Base-by-base conservation (phyloP, 345 rosid species). In the Aegle marmelos region DNA sequence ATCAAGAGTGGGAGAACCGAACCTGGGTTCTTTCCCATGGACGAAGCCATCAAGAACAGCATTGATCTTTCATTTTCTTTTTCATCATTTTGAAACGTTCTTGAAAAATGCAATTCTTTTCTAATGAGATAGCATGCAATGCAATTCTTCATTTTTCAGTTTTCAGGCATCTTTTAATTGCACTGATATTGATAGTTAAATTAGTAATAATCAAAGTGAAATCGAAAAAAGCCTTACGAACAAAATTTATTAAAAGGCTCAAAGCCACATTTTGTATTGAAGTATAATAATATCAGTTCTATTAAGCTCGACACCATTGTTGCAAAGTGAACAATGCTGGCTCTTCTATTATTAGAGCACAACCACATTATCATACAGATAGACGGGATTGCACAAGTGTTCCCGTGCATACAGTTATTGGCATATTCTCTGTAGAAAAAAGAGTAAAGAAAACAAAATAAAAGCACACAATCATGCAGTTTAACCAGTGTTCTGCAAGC, bases 401-500 rank as follows among this genome's bases (percentile, higher is more conserved):
- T 28, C 75, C 45, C 36, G 48, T 3, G 61, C 37, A 6, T 37
- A 54, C 13, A 21, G 11, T 70, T 60, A 69, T 68, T 77, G 10
- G 58, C 66, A 41, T 21, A n/a, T 8, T 28, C 63, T 60, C 56
- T 7, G 19, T 19, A 1, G 10, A 57, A 36, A 69, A 65, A 33
- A 53, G 33, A 9, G 30, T 2, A 1, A 53, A 50, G 4, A 13
- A 72, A 70, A 33, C 11, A 22, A 67, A 37, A 73, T 10, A 22
- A 28, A 68, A 31, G 21, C 24, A 58, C 33, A 68, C 7, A 2
- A 36, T 33, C 14, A 60, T 22, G 21, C 1, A 9, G 41, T 56
- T 79, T 88, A 97, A 82, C 99, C 98, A 5, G 99, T 97, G 88
- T 94, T 97, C 84, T 94, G 98, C 85, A 94, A 31, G 72, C 98